Percentiles rank a stretch among this genome's conserved stretches.
phyloP scores from a whole-genome alignment of 148 eudicot genomes.

The Polygonum maritimum region DNA sequence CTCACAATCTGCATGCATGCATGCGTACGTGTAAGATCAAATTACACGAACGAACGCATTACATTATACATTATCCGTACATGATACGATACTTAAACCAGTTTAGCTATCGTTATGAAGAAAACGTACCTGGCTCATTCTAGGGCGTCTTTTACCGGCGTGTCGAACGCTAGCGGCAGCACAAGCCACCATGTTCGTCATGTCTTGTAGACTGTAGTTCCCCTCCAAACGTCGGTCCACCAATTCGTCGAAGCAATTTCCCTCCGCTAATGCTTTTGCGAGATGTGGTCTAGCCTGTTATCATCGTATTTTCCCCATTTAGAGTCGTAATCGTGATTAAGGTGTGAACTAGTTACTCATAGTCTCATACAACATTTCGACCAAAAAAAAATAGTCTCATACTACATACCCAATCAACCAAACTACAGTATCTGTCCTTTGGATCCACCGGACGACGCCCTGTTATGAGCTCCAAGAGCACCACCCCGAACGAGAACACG shows the following conservation, averaged over 20 bases:
- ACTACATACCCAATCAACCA: conserved; percentile 67
- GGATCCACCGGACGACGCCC: conserved; percentile 68
- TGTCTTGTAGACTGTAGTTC: conserved; percentile 31
- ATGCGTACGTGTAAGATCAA: no score
- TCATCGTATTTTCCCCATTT: neutral
- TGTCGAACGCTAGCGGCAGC: conserved; percentile 69
- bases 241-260: conserved; percentile 32
- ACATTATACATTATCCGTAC: no score
- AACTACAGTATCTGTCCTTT: conserved; percentile 39
- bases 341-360: neutral
- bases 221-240: conserved; percentile 45
- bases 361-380: neutral
- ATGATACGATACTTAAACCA: no score
- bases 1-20: conserved; percentile 40
- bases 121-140: conserved; percentile 55
- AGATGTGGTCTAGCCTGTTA: conserved; percentile 52
- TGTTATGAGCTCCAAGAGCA: conserved; percentile 74
- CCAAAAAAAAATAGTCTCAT: neutral
- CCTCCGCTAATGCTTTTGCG: conserved; percentile 35
- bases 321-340: neutral
- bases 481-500: conserved; percentile 80
- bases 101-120: no score
- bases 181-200: conserved; percentile 53
- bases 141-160: conserved; percentile 53
- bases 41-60: no score